phyloP scores from a whole-genome alignment of 202 grass and related monocot species.

The Eragrostis tef region DNA sequence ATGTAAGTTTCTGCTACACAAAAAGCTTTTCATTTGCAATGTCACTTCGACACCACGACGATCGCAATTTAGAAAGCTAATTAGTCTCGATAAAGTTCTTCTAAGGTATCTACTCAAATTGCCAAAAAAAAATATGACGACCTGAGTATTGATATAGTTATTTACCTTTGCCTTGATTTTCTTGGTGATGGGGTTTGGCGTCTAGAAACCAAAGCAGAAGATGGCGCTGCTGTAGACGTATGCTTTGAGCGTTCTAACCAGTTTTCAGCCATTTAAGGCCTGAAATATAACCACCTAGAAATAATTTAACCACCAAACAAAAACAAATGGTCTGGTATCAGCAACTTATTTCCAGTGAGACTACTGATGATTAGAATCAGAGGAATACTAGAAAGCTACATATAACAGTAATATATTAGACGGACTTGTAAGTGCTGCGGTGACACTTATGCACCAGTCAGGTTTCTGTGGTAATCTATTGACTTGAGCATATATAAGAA shows the following conservation, averaged over 20 bases:
- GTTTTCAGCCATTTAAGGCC: constrained; percentile 72
- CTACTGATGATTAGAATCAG: constrained; percentile 15
- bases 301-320: constrained; percentile 26
- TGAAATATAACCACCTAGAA: constrained; percentile 64
- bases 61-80: background rate
- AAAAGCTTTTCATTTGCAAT: background rate
- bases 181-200: constrained; percentile 43
- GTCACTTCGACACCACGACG: background rate
- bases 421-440: background rate
- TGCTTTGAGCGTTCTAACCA: constrained; percentile 65
- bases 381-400: background rate
- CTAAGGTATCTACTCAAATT: constrained; percentile 8
- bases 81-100: constrained; percentile 11
- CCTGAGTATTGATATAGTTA: background rate
- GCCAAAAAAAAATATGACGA: constrained; percentile 17
- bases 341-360: background rate
- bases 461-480: background rate
- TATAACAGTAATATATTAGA: constrained; percentile 17
- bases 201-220: constrained; percentile 51
- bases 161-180: constrained; percentile 61
- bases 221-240: constrained; percentile 50
- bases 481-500: background rate
- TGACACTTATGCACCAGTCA: constrained; percentile 8
- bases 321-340: constrained; percentile 3
- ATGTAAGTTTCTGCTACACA: background rate